Evolutionary conservation across 2,329 filamentous ascomycete genomes (phyloP).

Genomic region (Metarhizium guizhouense): DNA sequence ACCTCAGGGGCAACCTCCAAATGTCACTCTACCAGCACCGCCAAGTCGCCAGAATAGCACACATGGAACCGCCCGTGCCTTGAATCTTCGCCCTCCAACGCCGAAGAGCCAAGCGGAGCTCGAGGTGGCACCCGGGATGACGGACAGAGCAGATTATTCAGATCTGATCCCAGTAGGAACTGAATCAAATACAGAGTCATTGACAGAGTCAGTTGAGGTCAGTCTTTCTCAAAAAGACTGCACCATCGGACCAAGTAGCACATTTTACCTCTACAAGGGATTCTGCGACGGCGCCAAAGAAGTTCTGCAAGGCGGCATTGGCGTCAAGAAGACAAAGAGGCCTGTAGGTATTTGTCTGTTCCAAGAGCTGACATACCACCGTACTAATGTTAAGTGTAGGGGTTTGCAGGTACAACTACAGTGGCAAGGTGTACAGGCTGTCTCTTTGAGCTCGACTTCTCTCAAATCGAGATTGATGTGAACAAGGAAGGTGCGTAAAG

Average conservation of each 20-base stretch:
- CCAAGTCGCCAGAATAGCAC: neutral
- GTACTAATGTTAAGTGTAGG: slow-evolving; percentile 18
- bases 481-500: slow-evolving; percentile 35
- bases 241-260: slow-evolving; percentile 35
- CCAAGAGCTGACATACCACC: neutral
- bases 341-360: slow-evolving; percentile 26
- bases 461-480: slow-evolving; percentile 41
- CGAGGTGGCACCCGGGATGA: neutral
- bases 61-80: neutral
- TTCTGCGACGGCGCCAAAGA: slow-evolving; percentile 48
- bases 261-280: slow-evolving; percentile 43
- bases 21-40: neutral
- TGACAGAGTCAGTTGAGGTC: neutral
- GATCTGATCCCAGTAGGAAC: slow-evolving; percentile 15
- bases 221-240: slow-evolving; percentile 21
- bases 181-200: neutral
- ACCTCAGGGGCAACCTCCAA: neutral
- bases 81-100: neutral
- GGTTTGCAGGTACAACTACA: slow-evolving; percentile 29
- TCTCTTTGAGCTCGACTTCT: slow-evolving; percentile 44
- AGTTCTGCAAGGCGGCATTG: slow-evolving; percentile 36
- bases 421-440: slow-evolving; percentile 45
- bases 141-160: slow-evolving; percentile 5
- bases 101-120: neutral
- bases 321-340: slow-evolving; percentile 41